Evolutionary conservation across 352 stramenopile genomes (phyloP), one percentile per base, ranked within the genome.

Genomic region (Globisporangium iwayamae): DNA sequence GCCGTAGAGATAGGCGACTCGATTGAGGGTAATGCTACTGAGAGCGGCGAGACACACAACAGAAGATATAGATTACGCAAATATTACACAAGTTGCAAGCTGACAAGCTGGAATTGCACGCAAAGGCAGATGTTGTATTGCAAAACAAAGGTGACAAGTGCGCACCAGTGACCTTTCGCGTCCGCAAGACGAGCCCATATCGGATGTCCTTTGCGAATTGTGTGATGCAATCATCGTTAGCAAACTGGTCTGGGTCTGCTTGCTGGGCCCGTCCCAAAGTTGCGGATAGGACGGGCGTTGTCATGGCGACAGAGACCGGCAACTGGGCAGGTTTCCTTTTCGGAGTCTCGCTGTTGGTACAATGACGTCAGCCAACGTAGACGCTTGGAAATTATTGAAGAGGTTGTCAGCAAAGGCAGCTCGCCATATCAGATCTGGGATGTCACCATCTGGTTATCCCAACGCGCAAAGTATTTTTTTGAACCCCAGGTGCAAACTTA

Each of bases 1-100:
- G 52, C 69, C 70, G 60, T 72, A 52, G 43, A 57, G 18, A 16
- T 36, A 8, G 32, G 7, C 36, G 36, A 41, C 36, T 11, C 9
- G 36, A 41, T 41, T 14, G 36, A 41, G 36, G 36, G 9, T 41
- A 41, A 41, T 41, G 36, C 36, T 14, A 41, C 9, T 36, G 32
- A 28, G 34, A 39, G 36, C 9, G 36, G 36, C 18, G 36, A 41
- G 36, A 10, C 36, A 41, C 36, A 41, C 9, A 41, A 14, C 36
- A 41, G 36, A 41, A 14, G 11, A 14, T 11, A 46, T 46, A 46
- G n/a, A n/a, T n/a, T 46, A 46, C 39, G 13, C 13, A 46, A 46
- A 46, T 46, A 46, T 46, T n/a, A 46, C 39, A 46, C 39, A 46
- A 46, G 13, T 8, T 46, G 13, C 39, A 18, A n/a, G 39, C 7